These are phyloP conservation scores for Creolimax fragrantissima DNA, from an alignment of 78 protist genomes.

Conservation along the genomic window DNA sequence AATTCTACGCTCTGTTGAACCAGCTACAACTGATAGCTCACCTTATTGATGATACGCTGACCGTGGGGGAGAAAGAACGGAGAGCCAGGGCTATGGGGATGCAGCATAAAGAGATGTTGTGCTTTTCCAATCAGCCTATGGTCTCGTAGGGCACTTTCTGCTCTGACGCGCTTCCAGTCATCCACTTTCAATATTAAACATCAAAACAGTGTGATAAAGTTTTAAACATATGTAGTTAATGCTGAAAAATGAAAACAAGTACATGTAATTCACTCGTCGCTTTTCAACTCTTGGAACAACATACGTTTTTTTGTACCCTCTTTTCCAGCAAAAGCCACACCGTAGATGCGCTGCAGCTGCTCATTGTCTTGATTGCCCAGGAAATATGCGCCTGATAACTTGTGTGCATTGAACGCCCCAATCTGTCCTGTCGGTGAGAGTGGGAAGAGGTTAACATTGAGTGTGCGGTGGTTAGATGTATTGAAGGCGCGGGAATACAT, in stretches of 20 bases:
- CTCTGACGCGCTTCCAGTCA: background rate
- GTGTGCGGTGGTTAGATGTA: background rate
- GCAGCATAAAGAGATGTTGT: conserved; percentile 83
- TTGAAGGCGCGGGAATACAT: background rate
- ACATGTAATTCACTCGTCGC: too few relatives aligned
- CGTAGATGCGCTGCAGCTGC: background rate
- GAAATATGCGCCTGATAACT: background rate
- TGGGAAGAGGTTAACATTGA: background rate
- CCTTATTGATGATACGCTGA: conserved; percentile 74
- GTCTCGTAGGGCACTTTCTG: background rate
- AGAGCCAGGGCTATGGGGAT: conserved; percentile 85
- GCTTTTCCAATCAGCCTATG: conserved; percentile 62
- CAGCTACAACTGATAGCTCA: too few relatives aligned
- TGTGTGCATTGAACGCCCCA: background rate
- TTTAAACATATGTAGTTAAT: too few relatives aligned
- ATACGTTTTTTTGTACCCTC: background rate
- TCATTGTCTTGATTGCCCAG: background rate
- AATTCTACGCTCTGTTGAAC: too few relatives aligned
- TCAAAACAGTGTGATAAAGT: too few relatives aligned
- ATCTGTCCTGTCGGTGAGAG: background rate
- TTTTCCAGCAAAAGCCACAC: background rate
- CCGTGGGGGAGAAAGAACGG: conserved; percentile 95
- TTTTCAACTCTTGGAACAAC: too few relatives aligned
- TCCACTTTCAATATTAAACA: too few relatives aligned
- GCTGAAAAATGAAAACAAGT: too few relatives aligned